Evolutionary conservation across 805 yeast genomes (phyloP).

Genomic region (Yamadazyma insecticola): DNA sequence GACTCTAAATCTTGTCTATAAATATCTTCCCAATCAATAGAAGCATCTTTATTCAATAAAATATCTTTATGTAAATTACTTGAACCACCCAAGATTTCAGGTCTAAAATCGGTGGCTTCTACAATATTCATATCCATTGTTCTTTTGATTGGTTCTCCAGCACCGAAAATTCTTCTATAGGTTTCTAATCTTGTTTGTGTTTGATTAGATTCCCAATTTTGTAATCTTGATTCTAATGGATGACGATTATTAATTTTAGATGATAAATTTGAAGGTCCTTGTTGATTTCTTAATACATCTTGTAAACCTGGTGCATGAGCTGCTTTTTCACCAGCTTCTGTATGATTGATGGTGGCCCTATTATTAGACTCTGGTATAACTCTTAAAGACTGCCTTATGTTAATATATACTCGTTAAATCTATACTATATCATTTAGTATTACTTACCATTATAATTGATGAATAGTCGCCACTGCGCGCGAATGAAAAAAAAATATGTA

Average conservation of each 20-base stretch:
- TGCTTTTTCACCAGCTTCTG: slow-evolving; percentile 51
- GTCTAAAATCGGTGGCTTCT: slow-evolving; percentile 63
- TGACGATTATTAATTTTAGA: slow-evolving; percentile 73
- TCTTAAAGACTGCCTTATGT: slow-evolving; percentile 26
- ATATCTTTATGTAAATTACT: slow-evolving; percentile 70
- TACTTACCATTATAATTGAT: too few relatives aligned
- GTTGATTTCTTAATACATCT: slow-evolving; percentile 60
- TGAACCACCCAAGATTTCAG: slow-evolving; percentile 55
- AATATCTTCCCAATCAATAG: slow-evolving; percentile 92
- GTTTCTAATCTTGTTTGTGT: slow-evolving; percentile 66
- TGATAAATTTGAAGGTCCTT: slow-evolving; percentile 58
- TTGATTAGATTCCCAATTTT: slow-evolving; percentile 78
- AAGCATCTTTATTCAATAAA: slow-evolving; percentile 67
- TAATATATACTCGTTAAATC: too few relatives aligned
- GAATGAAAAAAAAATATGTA: too few relatives aligned
- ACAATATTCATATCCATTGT: slow-evolving; percentile 84
- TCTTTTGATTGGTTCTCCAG: slow-evolving; percentile 90
- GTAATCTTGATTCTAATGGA: slow-evolving; percentile 75
- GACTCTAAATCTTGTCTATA: slow-evolving; percentile 54
- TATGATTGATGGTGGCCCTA: slow-evolving; percentile 45
- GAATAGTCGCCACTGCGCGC: too few relatives aligned
- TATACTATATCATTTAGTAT: too few relatives aligned
- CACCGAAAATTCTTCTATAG: slow-evolving; percentile 80
- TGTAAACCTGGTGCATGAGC: slow-evolving; percentile 66
- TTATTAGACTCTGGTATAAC: slow-evolving; percentile 51